Evolutionary conservation across 495 filamentous ascomycete species (phyloP), one percentile per base, ranked within the genome.

Genomic region (Aspergillus nidulans): DNA sequence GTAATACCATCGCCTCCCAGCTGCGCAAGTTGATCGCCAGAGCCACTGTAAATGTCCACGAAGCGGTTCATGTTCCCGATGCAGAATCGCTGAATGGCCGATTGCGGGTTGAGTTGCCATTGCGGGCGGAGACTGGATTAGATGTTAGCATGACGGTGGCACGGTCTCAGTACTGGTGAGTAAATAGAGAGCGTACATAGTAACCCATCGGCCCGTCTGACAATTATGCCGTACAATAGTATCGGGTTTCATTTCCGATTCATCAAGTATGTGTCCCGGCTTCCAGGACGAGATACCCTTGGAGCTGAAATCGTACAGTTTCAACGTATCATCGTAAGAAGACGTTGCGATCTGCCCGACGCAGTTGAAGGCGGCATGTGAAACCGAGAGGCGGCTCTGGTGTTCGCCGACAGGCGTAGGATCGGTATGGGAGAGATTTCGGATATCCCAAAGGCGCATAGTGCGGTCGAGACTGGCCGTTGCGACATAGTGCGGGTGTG

Each of bases 31-130:
- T 97, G 92, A 63, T 94, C 85, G 2, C 94, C 94, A 28, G 82
- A 75, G 9, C 79, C 73, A 12, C 84, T 85, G 68, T 86, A 97
- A 6, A 98, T 81, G 66, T 98, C 94, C 3, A 97, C 88, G 58
- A 96, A 97, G 18, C 94, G 84, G 66, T 96, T 96, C 94, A 97
- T 97, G 65, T 96, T 97, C 1, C 89, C 95, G 55, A 98, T 92
- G 41, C 85, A 91, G 69, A 97, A 90, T 44, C 89, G 87, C 51
- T 95, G 86, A 6, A 91, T 81, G 21, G 82, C 83, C 45, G 91
- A 87, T 34, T 77, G 75, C 0, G 94, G 94, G 47, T 79, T 81
- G 18, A 77, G 67, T 69, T 97, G 95, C 94, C 94, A 98, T 59
- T 96, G 90, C 4, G 94, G 86, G 49, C 92, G 90, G 7, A 98